Conservation (phyloP, 139 green algal genomes). For the Desmodesmus armatus region DNA sequence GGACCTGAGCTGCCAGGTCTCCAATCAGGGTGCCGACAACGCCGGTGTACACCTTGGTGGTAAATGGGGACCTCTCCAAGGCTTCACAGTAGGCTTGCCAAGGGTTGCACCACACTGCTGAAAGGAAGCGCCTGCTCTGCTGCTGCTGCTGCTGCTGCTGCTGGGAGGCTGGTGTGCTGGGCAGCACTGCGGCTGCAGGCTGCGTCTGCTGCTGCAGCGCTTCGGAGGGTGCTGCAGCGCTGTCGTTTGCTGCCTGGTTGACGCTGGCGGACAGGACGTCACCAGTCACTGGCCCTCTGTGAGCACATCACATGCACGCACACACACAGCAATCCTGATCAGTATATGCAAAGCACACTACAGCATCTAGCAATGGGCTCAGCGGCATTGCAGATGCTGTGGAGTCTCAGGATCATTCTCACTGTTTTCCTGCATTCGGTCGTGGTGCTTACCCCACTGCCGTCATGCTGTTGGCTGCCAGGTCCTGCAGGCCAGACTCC, state of each 20-base stretch:
- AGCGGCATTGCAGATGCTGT: too few species aligned
- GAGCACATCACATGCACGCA: not conserved
- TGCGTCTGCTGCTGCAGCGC: too few species aligned
- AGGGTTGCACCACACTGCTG: not conserved
- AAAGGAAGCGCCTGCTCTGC: not conserved
- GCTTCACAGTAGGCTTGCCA: constrained; percentile 33
- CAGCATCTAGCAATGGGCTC: not conserved
- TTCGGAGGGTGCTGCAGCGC: too few species aligned
- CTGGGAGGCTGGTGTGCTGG: not conserved
- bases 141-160: not conserved
- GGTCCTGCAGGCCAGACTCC: constrained; percentile 1
- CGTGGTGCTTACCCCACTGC: constrained; percentile 24
- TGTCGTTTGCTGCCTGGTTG: too few species aligned
- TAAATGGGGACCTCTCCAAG: constrained; percentile 13
- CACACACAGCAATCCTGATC: not conserved
- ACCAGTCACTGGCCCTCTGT: not conserved
- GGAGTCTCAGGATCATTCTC: too few species aligned
- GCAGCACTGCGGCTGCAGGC: not conserved
- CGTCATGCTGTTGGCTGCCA: constrained; percentile 32
- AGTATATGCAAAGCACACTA: not conserved
- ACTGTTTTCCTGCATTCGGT: not conserved
- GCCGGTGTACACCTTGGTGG: constrained; percentile 46
- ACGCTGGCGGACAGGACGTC: not conserved
- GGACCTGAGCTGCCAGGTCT: constrained; percentile 55
- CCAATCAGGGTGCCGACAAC: constrained; percentile 57